Base-by-base conservation (phyloP, 306 rosid genomes). In the Carpinus fangiana region DNA sequence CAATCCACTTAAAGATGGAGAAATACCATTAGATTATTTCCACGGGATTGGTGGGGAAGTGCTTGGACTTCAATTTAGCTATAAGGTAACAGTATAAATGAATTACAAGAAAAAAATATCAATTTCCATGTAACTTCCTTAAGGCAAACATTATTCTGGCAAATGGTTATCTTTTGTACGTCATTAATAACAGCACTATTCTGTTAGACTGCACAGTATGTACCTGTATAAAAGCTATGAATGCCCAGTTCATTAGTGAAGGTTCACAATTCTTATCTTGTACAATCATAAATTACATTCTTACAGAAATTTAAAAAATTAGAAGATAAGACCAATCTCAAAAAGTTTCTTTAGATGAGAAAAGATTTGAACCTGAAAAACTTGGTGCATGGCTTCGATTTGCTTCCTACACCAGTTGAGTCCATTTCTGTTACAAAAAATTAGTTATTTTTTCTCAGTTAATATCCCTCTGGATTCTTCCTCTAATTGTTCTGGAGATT, bases 371-470 rank as follows among this genome's bases (percentile, higher is more conserved):
- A 94, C 98, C 98, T 94, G 98, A 92, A 94, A 94, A 94, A 94
- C 87, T 94, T 94, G 98, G 97, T 94, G 96, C 98, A 94, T 84
- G 98, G 98, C 98, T 92, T 94, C 93, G 98, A 94, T 94, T 94
- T 94, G 98, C 97, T 92, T 90, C 98, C 98, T 94, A 94, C 97
- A 94, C 95, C 97, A 86, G 83, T 84, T 86, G 90, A 86, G 86
- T 94, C 97, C 97, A 81, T 31, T 90, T 94, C 98, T 94, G 98
- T 94, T 89, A 72, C 92, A 94, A 88, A 87, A 87, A 90, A 92
- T 94, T 94, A 84, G 88, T 89, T 92, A 84, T 88, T 77, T 79
- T 75, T 83, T 84, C 87, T 94, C 90, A 86, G 98, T 92, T 90
- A 75, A 74, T 81, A 72, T 80, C 79, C 76, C 60, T 64, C 83